A percentile compares a stretch with the other conserved stretches of the same genome.
Conservation (phyloP, 257 asterid species). For the Ophiorrhiza pumila region DNA sequence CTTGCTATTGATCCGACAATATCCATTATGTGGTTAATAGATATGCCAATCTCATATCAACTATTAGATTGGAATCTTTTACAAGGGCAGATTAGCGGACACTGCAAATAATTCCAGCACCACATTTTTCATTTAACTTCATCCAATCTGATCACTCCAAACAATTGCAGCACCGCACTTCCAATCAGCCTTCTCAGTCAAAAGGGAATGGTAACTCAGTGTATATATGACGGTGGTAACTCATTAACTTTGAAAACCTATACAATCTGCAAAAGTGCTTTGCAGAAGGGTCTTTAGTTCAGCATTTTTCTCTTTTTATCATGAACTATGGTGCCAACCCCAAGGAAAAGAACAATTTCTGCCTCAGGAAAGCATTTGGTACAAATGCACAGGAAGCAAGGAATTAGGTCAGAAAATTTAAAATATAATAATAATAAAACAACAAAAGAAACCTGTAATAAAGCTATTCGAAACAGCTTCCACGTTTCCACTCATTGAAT, state of each 20-base stretch:
- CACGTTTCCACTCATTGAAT: constrained; percentile 56
- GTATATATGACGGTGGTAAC: background rate
- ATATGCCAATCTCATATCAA: background rate
- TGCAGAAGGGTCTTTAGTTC: background rate
- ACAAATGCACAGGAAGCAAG: background rate
- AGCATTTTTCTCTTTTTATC: background rate
- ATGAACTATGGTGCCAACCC: background rate
- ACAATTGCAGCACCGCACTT: background rate
- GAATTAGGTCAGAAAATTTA: background rate
- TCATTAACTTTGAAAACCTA: background rate
- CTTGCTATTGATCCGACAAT: background rate
- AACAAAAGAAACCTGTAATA: constrained; percentile 59
- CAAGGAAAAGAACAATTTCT: background rate
- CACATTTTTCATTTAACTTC: background rate
- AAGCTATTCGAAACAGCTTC: constrained; percentile 75
- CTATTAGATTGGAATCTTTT: background rate
- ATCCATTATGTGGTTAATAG: background rate
- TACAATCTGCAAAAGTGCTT: background rate
- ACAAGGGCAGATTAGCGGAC: background rate
- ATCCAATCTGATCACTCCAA: background rate
- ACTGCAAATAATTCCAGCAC: background rate
- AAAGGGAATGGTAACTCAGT: background rate
- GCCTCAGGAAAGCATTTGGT: background rate
- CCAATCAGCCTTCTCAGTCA: background rate
- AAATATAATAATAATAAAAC: background rate